These are phyloP conservation scores for Diaporthe citrichinensis DNA, from an alignment of 2,329 filamentous ascomycete species.

Conservation along the genomic window DNA sequence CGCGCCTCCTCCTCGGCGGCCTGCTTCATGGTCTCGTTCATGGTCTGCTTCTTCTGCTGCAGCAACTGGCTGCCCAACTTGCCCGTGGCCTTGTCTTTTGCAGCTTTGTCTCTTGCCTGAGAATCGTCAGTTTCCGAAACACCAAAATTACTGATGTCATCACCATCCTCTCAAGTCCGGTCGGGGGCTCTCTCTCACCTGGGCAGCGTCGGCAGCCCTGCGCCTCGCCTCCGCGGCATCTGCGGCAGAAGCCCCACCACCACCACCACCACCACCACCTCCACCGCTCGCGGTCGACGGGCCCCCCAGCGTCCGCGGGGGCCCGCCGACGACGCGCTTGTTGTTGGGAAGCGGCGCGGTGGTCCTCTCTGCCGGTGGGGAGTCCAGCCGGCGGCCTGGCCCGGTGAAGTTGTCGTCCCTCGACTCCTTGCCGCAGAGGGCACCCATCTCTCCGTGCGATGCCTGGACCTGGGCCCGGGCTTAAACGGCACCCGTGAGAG, in stretches of 20 bases:
- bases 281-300: conserved; percentile 52
- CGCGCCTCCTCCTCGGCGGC: conserved; percentile 76
- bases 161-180: not conserved
- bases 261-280: conserved; percentile 50
- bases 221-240: conserved; percentile 65
- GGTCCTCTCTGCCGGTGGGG: conserved; percentile 62
- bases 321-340: conserved; percentile 65
- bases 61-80: conserved; percentile 80
- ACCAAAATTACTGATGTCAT: no score
- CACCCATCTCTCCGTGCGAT: conserved; percentile 75
- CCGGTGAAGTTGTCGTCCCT: conserved; percentile 75
- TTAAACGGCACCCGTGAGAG: not conserved
- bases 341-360: conserved; percentile 66
- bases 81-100: conserved; percentile 68
- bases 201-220: conserved; percentile 85
- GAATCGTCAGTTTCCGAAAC: not conserved
- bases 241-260: conserved; percentile 46
- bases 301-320: conserved; percentile 75
- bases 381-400: conserved; percentile 80
- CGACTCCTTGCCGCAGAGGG: conserved; percentile 83
- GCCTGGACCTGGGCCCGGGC: not conserved
- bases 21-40: conserved; percentile 76
- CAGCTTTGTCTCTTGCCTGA: conserved; percentile 78
- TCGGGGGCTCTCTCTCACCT: conserved; percentile 70
- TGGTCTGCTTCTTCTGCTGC: conserved; percentile 82